A percentile compares a stretch with the other conserved stretches of the same genome.
phyloP scores from a whole-genome alignment of 306 rosid species.

The barrel medic (Medicago truncatula) region DNA sequence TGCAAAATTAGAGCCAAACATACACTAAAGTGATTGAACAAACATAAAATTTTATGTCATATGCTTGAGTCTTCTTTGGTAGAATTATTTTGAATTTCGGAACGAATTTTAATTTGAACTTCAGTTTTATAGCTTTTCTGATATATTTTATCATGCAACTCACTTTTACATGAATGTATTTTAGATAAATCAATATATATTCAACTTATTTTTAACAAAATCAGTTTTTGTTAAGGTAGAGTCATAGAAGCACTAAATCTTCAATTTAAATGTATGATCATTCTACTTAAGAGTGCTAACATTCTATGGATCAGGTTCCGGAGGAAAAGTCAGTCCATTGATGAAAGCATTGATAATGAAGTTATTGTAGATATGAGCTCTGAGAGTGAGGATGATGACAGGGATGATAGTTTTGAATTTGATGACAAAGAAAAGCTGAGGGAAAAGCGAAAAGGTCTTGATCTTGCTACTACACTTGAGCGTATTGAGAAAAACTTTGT shows the following conservation, averaged over 20 bases:
- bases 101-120: no score
- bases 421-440: conserved; percentile 70
- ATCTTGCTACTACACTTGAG: conserved; percentile 96
- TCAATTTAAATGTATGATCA: conserved; percentile 5
- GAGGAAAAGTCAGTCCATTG: conserved; percentile 59
- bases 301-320: conserved; percentile 55
- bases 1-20: no score
- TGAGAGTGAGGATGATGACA: conserved; percentile 63
- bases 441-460: conserved; percentile 95
- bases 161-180: background rate
- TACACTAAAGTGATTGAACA: no score
- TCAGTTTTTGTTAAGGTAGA: background rate
- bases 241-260: background rate
- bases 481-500: conserved; percentile 98
- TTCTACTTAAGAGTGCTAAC: background rate
- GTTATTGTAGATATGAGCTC: conserved; percentile 43
- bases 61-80: no score
- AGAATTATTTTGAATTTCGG: no score
- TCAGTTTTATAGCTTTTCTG: no score
- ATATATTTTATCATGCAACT: background rate
- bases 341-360: conserved; percentile 53
- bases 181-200: background rate
- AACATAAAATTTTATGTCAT: no score
- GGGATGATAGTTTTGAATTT: conserved; percentile 56
- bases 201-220: background rate